Evolutionary conservation across 805 yeast genomes (phyloP).

Genomic region (Schwanniomyces pseudopolymorphus): DNA sequence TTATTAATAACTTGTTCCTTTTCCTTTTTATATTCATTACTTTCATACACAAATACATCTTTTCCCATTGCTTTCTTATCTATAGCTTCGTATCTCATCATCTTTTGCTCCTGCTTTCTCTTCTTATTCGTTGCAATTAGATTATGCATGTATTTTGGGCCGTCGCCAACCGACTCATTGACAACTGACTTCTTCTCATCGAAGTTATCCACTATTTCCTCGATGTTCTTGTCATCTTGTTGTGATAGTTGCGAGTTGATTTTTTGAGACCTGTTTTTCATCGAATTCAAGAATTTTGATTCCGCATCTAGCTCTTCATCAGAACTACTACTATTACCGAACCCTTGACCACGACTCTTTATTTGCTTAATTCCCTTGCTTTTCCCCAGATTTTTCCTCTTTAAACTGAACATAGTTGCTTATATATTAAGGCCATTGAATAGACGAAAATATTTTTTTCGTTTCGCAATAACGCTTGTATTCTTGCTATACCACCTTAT

Average conservation of each 20-base stretch:
- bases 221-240: slow-evolving; percentile 3
- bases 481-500: no score
- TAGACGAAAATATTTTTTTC: not conserved
- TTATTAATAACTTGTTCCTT: slow-evolving; percentile 2
- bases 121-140: slow-evolving; percentile 44
- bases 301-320: slow-evolving; percentile 6
- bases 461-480: no score
- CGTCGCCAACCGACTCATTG: slow-evolving; percentile 12
- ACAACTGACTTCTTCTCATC: slow-evolving; percentile 14
- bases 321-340: slow-evolving; percentile 2
- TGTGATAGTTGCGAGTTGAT: slow-evolving; percentile 6
- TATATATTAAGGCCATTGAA: not conserved
- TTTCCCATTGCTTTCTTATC: slow-evolving; percentile 36
- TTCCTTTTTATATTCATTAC: slow-evolving; percentile 44
- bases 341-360: not conserved
- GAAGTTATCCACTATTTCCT: not conserved
- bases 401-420: slow-evolving; percentile 3
- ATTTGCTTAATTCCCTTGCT: not conserved
- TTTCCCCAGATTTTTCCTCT: slow-evolving; percentile 1
- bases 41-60: slow-evolving; percentile 47
- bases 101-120: slow-evolving; percentile 47
- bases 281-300: slow-evolving; percentile 4
- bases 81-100: slow-evolving; percentile 34
- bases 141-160: slow-evolving; percentile 28
- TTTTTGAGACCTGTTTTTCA: slow-evolving; percentile 8